Base-by-base conservation (phyloP, 164 flowering plant genomes). In the Taxillus chinensis region DNA sequence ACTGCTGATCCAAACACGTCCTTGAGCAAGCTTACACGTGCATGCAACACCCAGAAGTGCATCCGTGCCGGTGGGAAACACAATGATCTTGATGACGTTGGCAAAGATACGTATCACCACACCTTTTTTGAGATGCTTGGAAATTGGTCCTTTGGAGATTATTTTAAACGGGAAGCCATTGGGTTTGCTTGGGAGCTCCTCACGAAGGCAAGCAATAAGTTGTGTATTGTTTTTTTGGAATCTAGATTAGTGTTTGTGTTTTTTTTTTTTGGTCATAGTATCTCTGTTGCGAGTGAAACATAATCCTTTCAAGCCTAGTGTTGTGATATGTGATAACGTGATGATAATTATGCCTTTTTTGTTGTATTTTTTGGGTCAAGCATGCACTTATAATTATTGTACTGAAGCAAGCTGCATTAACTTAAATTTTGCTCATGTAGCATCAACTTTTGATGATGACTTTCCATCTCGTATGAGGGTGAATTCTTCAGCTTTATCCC, bases 71-170 rank as follows among this genome's bases (percentile, higher is more conserved):
- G 99, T 67, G 99, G 96, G 50, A 95, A 95, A 64, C 99, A 91
- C 69, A 95, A 95, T 72, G 99, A 95, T 77, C 90, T 95, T 49
- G 99, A 89, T 71, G 99, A 95, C 65, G 99, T 93, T 3, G 99
- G 99, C 41, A 95, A 91, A 73, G 99, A 95, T 59, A 95, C 99
- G 37, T 91, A 95, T 68, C 97, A 95, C 69, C 99, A 95, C 64
- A 95, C 99, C 46, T 95, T 95, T 75, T 91, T 95, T 72, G 99
- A 95, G 75, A 95, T 95, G 99, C 88, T 95, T 64, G 99, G 99
- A 0, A 95, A 91, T 66, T 95, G 99, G 99, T 87, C 97, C 0
- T 95, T 95, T 73, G 99, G 97, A 15, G 91, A 95, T 74, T 95
- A 95, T 71, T 95, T 95, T 63, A 95, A 95, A 69, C 68, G 71